These are phyloP conservation scores for Coccomyxa subellipsoidea DNA, from an alignment of 163 green algal genomes.

Conservation along the genomic window DNA sequence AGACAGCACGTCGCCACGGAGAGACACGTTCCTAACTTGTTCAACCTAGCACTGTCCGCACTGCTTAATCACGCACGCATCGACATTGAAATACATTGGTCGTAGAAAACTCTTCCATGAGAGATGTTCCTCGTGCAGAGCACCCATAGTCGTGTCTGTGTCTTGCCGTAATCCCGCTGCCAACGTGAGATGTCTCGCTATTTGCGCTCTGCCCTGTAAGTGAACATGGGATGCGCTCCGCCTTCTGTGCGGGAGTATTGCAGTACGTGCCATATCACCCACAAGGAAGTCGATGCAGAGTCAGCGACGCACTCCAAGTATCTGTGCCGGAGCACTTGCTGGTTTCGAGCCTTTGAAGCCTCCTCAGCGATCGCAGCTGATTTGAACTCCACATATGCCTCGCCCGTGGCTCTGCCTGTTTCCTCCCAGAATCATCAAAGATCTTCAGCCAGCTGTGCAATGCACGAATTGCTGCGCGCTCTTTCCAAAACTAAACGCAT, in stretches of 20 bases:
- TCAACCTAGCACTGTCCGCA: not conserved
- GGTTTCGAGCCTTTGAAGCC: slow-evolving; percentile 53
- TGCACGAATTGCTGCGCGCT: not conserved
- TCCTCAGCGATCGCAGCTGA: slow-evolving; percentile 29
- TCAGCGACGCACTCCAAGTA: slow-evolving; percentile 75
- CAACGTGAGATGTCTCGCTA: too few relatives aligned
- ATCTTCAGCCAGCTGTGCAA: not conserved
- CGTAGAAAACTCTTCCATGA: too few relatives aligned
- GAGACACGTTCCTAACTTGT: not conserved
- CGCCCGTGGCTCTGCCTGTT: slow-evolving; percentile 65
- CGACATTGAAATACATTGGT: not conserved
- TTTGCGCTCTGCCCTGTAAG: too few relatives aligned
- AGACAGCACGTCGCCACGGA: not conserved
- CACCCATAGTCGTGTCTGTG: too few relatives aligned
- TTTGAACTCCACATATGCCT: slow-evolving; percentile 69
- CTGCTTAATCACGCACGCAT: not conserved
- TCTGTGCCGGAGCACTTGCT: slow-evolving; percentile 58
- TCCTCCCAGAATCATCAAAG: not conserved
- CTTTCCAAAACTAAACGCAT: not conserved
- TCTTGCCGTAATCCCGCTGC: too few relatives aligned
- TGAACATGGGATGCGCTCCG: too few relatives aligned
- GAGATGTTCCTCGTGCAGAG: too few relatives aligned
- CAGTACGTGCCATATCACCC: not conserved
- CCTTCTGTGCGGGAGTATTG: too few relatives aligned
- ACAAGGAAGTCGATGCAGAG: not conserved